Evolutionary conservation across 2,329 filamentous ascomycete species (phyloP), one percentile per base, ranked within the genome.

Genomic region (Botrytis elliptica): DNA sequence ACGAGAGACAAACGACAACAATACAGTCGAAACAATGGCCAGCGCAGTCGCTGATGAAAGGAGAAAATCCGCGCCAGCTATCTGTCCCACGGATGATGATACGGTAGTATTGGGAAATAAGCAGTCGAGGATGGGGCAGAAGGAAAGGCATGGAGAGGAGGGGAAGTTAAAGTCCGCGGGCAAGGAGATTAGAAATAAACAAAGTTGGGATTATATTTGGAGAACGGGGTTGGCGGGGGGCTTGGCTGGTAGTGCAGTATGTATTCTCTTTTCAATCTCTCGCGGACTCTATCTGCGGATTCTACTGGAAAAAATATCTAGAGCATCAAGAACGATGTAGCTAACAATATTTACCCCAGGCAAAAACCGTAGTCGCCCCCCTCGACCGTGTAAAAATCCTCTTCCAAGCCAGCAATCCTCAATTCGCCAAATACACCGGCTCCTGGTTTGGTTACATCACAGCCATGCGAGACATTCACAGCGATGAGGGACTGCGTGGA

Each of bases 301-400:
- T 55, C 25, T 68, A 22, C 36, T 4, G 46, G 22, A 40, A 57
- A 2, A 18, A 18, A 29, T 22, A 22, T n/a, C 25, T 20, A 33
- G 33, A 6, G 33, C 22, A 36, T 2, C 33, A 71, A 65, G 46
- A 33, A 4, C 9, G 10, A 55, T 38, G 4, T 25, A 65, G 20
- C 70, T 71, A 44, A 71, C 33, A 29, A 4, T 2, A 22, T 22
- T 29, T 3, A 40, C 20, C n/a, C 14, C 49, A 97, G 94, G 96
- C 93, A 75, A 99, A 99, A 86, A 98, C 95, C 0, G 86, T 97
- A 10, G 97, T 99, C 55, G 96, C 94, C 38, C 96, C 96, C 38
- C 92, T 99, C 76, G 96, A 99, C 84, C 92, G 96, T 77, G 96
- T 99, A 80, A 99, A 99, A 84, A 99, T 99, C 81, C 92, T 99